Base-by-base conservation (phyloP, 441 rosid genomes). In the Euphorbia schlechtendalii region DNA sequence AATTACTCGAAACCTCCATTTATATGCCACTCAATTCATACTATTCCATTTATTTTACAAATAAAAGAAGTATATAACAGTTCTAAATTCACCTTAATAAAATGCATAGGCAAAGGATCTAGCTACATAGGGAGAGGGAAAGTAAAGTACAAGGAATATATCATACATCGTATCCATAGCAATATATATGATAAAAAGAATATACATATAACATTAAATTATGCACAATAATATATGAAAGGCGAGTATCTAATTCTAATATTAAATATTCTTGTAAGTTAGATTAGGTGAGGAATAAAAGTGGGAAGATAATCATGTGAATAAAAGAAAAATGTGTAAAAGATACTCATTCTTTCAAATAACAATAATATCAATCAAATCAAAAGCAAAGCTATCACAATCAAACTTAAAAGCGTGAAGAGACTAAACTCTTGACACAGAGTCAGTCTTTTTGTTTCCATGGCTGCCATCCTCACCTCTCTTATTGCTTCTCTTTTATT, bases 371-470 rank as follows among this genome's bases (percentile, higher is more conserved):
- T 68, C 78, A 4, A 70, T 79, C 84, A 73, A 62, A 71, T 80
- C 81, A 61, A 22, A 59, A 10, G 36, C 41, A n/a, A n/a, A n/a
- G n/a, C 63, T 65, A 71, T 69, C 70, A n/a, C 36, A 65, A 55
- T 83, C 82, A 76, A 20, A 61, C 66, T 64, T 68, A 72, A 51
- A 43, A 51, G 81, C 92, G 86, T 81, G 83, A 77, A 74, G 77
- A 74, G 85, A 78, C 86, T 77, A 32, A 74, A 86, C 87, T 85
- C 89, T 82, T 61, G 10, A 36, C 24, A 27, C 32, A 56, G 61
- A n/a, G n/a, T n/a, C n/a, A 58, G 20, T 32, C 34, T 22, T 30
- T 61, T 17, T 51, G 53, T 34, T 69, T 65, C 68, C 15, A 28
- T 1, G 59, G 41, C 46, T 24, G 49, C 24, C 25, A 58, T 4